phyloP scores from a whole-genome alignment of 1,284 basidiomycete genomes.

The Moesziomyces globuligerus region DNA sequence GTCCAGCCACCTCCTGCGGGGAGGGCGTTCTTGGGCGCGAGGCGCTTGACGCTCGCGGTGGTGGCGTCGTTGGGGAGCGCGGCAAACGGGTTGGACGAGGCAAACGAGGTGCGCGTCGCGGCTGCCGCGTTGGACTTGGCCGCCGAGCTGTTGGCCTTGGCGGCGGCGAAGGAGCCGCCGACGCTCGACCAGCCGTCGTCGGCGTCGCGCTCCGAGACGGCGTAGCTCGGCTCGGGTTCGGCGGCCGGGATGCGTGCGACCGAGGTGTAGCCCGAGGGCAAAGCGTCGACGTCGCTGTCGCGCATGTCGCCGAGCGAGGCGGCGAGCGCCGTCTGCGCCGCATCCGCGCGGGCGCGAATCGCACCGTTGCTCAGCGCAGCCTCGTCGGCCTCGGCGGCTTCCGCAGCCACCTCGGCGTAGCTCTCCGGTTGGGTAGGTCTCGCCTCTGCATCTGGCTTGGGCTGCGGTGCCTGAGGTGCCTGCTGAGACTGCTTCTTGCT shows the following conservation, averaged over 20 bases:
- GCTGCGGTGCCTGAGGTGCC: slow-evolving; percentile 1
- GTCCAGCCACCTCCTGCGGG: slow-evolving; percentile 15
- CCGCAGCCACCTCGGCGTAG: slow-evolving; percentile 22
- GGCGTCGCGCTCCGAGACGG: slow-evolving; percentile 22
- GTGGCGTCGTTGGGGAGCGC: slow-evolving; percentile 46
- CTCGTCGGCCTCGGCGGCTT: neutral
- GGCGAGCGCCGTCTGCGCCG: slow-evolving; percentile 21
- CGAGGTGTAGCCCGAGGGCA: slow-evolving; percentile 22
- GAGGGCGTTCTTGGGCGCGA: slow-evolving; percentile 10
- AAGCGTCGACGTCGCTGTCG: slow-evolving; percentile 38
- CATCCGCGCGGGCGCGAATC: slow-evolving; percentile 21
- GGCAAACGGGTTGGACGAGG: slow-evolving; percentile 46
- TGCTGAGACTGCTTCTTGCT: slow-evolving; percentile 13
- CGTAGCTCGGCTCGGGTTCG: slow-evolving; percentile 9
- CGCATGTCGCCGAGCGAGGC: slow-evolving; percentile 39
- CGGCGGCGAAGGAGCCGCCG: slow-evolving; percentile 16
- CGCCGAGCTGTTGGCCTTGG: slow-evolving; percentile 1
- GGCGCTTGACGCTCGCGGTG: slow-evolving; percentile 19
- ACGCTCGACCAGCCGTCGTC: slow-evolving; percentile 48
- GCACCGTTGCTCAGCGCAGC: slow-evolving; percentile 26
- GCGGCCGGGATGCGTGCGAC: slow-evolving; percentile 39
- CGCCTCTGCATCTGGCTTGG: slow-evolving; percentile 7
- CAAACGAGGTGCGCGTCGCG: slow-evolving; percentile 19
- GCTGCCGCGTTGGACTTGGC: slow-evolving; percentile 12
- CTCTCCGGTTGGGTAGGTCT: slow-evolving; percentile 3